phyloP scores from a whole-genome alignment of 257 asterid genomes.

The Primulina huaijiensis region DNA sequence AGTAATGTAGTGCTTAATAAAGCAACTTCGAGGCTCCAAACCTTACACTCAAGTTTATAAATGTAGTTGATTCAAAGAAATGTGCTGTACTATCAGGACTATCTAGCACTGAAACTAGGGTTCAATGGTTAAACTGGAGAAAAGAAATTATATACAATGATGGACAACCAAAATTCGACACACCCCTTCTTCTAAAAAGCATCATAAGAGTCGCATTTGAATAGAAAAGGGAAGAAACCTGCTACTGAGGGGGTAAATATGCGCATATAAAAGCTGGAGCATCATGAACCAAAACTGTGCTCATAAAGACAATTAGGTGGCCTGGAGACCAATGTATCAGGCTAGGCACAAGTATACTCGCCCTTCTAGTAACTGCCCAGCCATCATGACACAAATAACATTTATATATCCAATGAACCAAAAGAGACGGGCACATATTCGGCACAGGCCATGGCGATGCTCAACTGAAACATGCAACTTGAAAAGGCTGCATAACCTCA shows the following conservation, averaged over 20 bases:
- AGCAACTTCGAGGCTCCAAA: slow-evolving; percentile 31
- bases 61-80: slow-evolving; percentile 17
- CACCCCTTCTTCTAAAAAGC: slow-evolving; percentile 28
- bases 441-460: slow-evolving; percentile 6
- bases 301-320: slow-evolving; percentile 21
- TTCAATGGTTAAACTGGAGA: slow-evolving; percentile 24
- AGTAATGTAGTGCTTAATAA: slow-evolving; percentile 26
- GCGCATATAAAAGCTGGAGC: slow-evolving; percentile 24
- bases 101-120: slow-evolving; percentile 44
- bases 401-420: slow-evolving; percentile 28
- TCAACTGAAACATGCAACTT: slow-evolving; percentile 7
- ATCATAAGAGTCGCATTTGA: slow-evolving; percentile 30
- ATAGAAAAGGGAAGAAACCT: slow-evolving; percentile 32
- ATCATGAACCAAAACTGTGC: slow-evolving; percentile 40
- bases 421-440: slow-evolving; percentile 11
- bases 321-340: slow-evolving; percentile 29
- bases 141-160: slow-evolving; percentile 39
- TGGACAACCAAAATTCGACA: slow-evolving; percentile 35
- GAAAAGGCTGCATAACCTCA: slow-evolving; percentile 19
- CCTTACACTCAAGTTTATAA: slow-evolving; percentile 28
- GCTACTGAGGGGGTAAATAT: slow-evolving; percentile 27
- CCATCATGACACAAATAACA: slow-evolving; percentile 33
- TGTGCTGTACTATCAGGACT: slow-evolving; percentile 37
- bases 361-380: slow-evolving; percentile 35
- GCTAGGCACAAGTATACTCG: slow-evolving; percentile 34